phyloP scores from a whole-genome alignment of 2,329 filamentous ascomycete genomes.

The Colletotrichum sidae region DNA sequence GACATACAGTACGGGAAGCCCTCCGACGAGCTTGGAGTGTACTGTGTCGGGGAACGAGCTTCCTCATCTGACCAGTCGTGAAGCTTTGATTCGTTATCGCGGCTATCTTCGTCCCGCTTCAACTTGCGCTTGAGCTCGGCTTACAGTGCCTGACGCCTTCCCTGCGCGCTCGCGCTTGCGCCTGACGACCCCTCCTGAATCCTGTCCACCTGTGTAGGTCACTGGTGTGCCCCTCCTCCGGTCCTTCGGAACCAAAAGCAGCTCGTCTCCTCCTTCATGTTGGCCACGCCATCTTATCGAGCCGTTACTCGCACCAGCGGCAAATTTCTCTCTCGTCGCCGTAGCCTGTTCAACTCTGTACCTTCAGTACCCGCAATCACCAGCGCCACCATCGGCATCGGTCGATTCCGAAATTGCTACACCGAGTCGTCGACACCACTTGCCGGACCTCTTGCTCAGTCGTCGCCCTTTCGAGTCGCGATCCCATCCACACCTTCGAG shows the following conservation, averaged over 20 bases:
- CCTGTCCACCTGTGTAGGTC: not conserved
- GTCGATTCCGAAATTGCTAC: slow-evolving; percentile 6
- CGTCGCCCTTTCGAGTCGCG: slow-evolving; percentile 4
- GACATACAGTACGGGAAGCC: no score
- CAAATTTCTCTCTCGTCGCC: not conserved
- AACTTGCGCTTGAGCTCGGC: slow-evolving; percentile 19
- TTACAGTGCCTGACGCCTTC: slow-evolving; percentile 17
- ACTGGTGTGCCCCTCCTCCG: slow-evolving; percentile 32
- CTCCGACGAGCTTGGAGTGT: no score
- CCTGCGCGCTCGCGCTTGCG: not conserved
- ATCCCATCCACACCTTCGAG: not conserved
- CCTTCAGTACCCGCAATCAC: not conserved
- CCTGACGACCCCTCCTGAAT: not conserved
- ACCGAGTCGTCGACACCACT: slow-evolving; percentile 17
- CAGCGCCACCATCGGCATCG: not conserved
- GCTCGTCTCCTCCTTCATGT: slow-evolving; percentile 27
- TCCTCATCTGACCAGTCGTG: slow-evolving; percentile 24
- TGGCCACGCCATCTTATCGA: slow-evolving; percentile 27
- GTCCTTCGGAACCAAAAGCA: slow-evolving; percentile 5
- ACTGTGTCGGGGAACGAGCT: slow-evolving; percentile 17
- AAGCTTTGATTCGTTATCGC: slow-evolving; percentile 24
- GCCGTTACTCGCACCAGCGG: slow-evolving; percentile 6
- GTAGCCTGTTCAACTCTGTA: not conserved
- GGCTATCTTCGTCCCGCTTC: slow-evolving; percentile 26
- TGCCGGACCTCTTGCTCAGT: slow-evolving; percentile 6